Evolutionary conservation across 2,329 filamentous ascomycete genomes (phyloP).

Genomic region (Malbranchea cinnamomea): DNA sequence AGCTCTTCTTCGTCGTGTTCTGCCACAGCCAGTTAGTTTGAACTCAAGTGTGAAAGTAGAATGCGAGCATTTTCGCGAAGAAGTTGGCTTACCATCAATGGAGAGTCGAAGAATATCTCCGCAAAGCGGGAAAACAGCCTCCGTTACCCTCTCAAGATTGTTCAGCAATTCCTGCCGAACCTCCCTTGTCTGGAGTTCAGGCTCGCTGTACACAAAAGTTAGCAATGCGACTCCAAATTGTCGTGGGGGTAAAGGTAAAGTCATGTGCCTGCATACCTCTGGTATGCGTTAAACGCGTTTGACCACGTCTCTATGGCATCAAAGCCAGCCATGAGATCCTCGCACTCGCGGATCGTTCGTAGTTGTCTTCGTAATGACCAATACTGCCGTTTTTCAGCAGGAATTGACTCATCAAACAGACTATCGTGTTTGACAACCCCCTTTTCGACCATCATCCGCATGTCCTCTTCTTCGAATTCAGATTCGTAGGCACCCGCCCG

Average conservation of each 20-base stretch:
- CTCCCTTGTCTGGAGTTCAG: slow-evolving; percentile 33
- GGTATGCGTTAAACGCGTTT: no score
- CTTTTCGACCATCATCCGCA: no score
- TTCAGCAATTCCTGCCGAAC: slow-evolving; percentile 42
- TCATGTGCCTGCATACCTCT: no score
- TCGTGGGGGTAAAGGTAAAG: no score
- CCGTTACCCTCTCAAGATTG: slow-evolving; percentile 40
- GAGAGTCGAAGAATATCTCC: slow-evolving; percentile 45
- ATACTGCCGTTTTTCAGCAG: slow-evolving; percentile 17
- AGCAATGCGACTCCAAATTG: no score
- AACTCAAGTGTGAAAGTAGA: slow-evolving; percentile 5
- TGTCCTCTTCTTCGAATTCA: slow-evolving; percentile 16
- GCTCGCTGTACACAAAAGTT: no score
- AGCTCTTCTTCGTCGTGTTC: slow-evolving; percentile 32
- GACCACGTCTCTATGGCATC: slow-evolving; percentile 55
- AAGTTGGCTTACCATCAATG: slow-evolving; percentile 36
- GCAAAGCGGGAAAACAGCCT: slow-evolving; percentile 46
- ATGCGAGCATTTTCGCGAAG: not conserved
- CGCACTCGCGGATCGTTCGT: slow-evolving; percentile 55
- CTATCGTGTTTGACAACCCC: slow-evolving; percentile 12
- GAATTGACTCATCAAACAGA: slow-evolving; percentile 13
- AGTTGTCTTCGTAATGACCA: no score
- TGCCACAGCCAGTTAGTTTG: slow-evolving; percentile 8
- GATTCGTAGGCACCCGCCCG: slow-evolving; percentile 14
- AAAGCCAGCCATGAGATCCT: slow-evolving; percentile 49